Evolutionary conservation across 1,139 yeast genomes (phyloP), one percentile per base, ranked within the genome.

Genomic region (Nakaseomyces uthaithaninus): DNA sequence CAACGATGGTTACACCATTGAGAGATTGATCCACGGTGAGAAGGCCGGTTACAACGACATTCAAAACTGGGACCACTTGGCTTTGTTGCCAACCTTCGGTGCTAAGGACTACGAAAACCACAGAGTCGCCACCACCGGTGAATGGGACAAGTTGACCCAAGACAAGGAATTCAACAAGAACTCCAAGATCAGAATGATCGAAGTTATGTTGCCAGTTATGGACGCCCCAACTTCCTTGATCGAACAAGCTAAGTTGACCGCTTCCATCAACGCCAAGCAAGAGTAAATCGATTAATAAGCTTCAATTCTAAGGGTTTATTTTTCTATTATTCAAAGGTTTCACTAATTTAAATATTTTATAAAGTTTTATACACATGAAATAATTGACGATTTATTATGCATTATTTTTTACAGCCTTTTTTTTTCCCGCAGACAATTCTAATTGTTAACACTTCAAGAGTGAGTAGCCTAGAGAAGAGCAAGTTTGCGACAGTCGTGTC

Each of bases 1-100:
- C 72, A 85, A 85, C 65, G 81, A 76, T 51, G 95, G 95, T 59
- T 84, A 84, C 71, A 84, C 95, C 51, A 84, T 84, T 62, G 94
- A 85, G 68, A 77, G 87, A 66, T 74, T 85, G 66, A 82, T 85
- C 51, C 94, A 84, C 66, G 94, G 94, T 53, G 77, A 71, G 54
- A 70, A 66, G 38, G 91, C 93, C 36, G 60, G 70, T 37, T 85
- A 85, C 69, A 84, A 84, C 63, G 83, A 80, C 55, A 77, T 85
- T 55, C 93, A 84, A 65, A 72, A 78, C 49, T 85, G 95, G 95
- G 74, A 81, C 61, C 84, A 84, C 68, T 69, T 73, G 63, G 69
- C 70, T 45, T 62, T 84, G 50, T 71, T 84, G 59, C 80, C 79
- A 44, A 65, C 82, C 42, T 84, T 84, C 69, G 82, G 80, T 60